Evolutionary conservation across 176 grass and related monocot genomes (phyloP).

Genomic region (Ensete glaucum): DNA sequence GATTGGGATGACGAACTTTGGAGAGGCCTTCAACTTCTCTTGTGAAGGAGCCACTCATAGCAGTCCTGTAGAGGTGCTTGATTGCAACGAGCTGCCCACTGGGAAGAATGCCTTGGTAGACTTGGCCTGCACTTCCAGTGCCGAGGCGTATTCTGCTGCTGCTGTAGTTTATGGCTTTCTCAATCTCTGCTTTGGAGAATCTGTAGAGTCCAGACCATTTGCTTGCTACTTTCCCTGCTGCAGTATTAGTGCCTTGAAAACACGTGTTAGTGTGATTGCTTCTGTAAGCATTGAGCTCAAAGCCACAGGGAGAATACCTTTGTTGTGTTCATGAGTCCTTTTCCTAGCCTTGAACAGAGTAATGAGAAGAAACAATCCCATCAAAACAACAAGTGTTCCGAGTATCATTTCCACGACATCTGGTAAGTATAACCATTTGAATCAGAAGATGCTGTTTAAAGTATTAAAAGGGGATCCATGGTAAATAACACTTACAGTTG

Average conservation of each 20-base stretch:
- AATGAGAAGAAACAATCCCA: conserved; percentile 14
- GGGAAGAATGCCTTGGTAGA: conserved; percentile 51
- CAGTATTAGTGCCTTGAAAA: not conserved
- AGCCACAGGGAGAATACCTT: not conserved
- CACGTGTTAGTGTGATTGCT: not conserved
- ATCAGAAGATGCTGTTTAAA: not conserved
- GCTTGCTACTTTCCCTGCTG: conserved; percentile 20
- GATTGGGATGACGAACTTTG: conserved; percentile 43
- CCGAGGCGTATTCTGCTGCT: conserved; percentile 36
- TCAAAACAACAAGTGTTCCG: not conserved
- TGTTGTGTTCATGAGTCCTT: not conserved
- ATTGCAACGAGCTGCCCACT: conserved; percentile 53
- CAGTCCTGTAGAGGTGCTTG: conserved; percentile 47
- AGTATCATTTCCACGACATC: conserved; percentile 11
- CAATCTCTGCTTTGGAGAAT: conserved; percentile 49
- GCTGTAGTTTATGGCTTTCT: conserved; percentile 40
- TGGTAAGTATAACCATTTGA: not conserved
- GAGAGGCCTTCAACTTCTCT: conserved; percentile 51
- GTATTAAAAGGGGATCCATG: not conserved
- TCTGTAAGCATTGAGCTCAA: not conserved
- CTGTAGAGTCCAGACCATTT: conserved; percentile 53
- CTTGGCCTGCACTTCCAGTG: conserved; percentile 44
- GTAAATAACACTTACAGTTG: conserved; percentile 5
- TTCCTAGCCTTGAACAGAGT: not conserved
- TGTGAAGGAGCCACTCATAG: conserved; percentile 35